A percentile compares a stretch with the other conserved stretches of the same genome.
Evolutionary conservation across 106 monocot species (phyloP).

Genomic region (Acorus calamus): DNA sequence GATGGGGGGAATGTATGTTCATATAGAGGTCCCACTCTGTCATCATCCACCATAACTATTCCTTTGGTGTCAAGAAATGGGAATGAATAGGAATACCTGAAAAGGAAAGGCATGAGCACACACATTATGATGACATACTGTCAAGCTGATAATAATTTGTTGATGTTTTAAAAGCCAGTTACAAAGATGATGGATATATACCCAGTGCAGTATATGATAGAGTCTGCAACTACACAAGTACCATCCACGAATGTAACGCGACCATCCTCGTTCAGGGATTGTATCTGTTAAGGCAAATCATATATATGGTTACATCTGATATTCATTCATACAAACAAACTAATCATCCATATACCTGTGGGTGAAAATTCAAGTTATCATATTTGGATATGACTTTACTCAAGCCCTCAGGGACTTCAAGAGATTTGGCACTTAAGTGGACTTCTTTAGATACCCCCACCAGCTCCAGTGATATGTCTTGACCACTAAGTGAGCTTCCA

Average conservation of each 20-base stretch:
- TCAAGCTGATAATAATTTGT: too few relatives aligned
- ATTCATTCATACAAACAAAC: too few relatives aligned
- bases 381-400: conserved; percentile 35
- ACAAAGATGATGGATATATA: background rate
- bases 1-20: conserved; percentile 72
- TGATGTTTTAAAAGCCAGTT: too few relatives aligned
- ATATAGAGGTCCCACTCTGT: conserved; percentile 66
- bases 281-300: conserved; percentile 24
- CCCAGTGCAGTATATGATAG: conserved; percentile 70
- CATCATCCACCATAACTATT: conserved; percentile 37
- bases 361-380: conserved; percentile 32
- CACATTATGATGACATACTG: too few relatives aligned
- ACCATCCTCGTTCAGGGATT: conserved; percentile 36
- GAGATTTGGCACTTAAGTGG: conserved; percentile 43
- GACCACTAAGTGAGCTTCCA: conserved; percentile 52
- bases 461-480: conserved; percentile 62
- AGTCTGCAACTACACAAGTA: conserved; percentile 27
- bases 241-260: conserved; percentile 45
- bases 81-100: conserved; percentile 54
- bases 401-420: conserved; percentile 32
- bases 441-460: conserved; percentile 36
- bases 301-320: background rate
- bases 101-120: conserved; percentile 12
- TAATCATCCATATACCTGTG: conserved; percentile 16
- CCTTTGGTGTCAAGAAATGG: conserved; percentile 67